A percentile compares a stretch with the other conserved stretches of the same genome.
These are phyloP conservation scores for Penicillium ochrochloron DNA, from an alignment of 495 filamentous ascomycete genomes.

Conservation along the genomic window DNA sequence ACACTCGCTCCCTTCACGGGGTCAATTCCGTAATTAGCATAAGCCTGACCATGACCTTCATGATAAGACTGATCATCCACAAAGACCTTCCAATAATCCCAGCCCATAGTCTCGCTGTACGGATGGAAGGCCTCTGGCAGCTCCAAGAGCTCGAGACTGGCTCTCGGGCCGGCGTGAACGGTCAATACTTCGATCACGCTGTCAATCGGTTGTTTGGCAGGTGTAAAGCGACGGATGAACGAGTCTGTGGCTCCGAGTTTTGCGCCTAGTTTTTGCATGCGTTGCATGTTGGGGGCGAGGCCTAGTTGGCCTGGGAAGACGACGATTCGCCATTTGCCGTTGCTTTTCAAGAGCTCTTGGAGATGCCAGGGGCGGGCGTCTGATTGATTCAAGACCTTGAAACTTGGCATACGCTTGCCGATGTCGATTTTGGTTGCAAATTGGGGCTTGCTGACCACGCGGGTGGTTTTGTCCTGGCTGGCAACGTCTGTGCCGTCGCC, in stretches of 20 bases:
- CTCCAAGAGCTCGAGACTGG: constrained; percentile 54
- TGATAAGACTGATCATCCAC: constrained; percentile 66
- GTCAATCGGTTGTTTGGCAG: constrained; percentile 40
- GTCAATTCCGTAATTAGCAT: constrained; percentile 64
- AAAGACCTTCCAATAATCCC: constrained; percentile 68
- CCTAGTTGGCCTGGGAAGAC: constrained; percentile 63
- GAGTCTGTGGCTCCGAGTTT: constrained; percentile 42
- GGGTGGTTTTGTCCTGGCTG: not conserved
- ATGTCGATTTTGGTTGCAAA: constrained; percentile 47
- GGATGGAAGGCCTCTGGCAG: constrained; percentile 62
- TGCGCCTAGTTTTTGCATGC: constrained; percentile 52
- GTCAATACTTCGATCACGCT: constrained; percentile 59
- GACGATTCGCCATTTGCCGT: constrained; percentile 65
- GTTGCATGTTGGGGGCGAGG: constrained; percentile 36
- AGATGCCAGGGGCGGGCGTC: constrained; percentile 62
- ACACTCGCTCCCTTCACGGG: constrained; percentile 59
- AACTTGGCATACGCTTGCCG: constrained; percentile 58
- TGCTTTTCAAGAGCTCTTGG: constrained; percentile 46
- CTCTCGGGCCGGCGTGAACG: constrained; percentile 56
- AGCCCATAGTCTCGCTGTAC: constrained; percentile 53
- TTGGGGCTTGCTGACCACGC: constrained; percentile 35
- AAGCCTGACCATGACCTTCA: constrained; percentile 64
- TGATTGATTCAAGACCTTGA: constrained; percentile 59
- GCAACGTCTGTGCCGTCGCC: constrained; percentile 35
- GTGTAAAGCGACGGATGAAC: constrained; percentile 51